Evolutionary conservation across 129 eudicot genomes (phyloP), one percentile per base, ranked within the genome.

Genomic region (Arctium lappa): DNA sequence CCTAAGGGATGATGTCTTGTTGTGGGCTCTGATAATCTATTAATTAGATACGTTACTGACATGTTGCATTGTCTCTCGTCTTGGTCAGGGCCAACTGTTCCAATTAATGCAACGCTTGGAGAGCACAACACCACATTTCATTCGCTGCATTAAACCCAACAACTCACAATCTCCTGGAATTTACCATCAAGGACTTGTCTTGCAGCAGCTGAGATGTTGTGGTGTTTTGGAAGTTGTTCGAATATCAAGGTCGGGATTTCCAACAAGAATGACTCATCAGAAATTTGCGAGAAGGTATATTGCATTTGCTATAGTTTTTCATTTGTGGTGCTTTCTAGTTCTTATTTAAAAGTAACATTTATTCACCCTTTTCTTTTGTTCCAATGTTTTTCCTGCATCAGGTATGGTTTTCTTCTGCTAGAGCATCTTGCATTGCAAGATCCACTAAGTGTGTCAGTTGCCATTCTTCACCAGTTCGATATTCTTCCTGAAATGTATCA

Each of bases 81-180:
- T 69, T 72, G 69, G 30, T 74, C 87, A 95, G 99, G 91, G 92
- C 46, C 99, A 96, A 93, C 85, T 96, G 32, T 96, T 96, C 89
- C 98, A 96, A 39, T 62, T 96, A 84, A 96, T 96, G 98, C 92
- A 96, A 86, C 96, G 97, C 4, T 81, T 96, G 39, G 99, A 90
- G 88, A 96, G 82, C 79, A 96, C 99, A 46, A 93, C 99, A 9
- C 92, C 99, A 15, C 99, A 96, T 90, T 96, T 93, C 65, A 90
- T 96, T 69, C 98, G 99, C 42, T 96, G 99, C 85, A 93, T 96
- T 74, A 96, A 96, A 88, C 98, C 99, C 78, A 96, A 96, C 78
- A 90, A 86, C 81, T 78, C 85, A 69, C 97, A 96, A 74, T 91
- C 95, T 82, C 94, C 99, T 80, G 97, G 98, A 69, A 90, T 75